Evolutionary conservation across 106 monocot species (phyloP).

Genomic region (Cymbidium sinense): DNA sequence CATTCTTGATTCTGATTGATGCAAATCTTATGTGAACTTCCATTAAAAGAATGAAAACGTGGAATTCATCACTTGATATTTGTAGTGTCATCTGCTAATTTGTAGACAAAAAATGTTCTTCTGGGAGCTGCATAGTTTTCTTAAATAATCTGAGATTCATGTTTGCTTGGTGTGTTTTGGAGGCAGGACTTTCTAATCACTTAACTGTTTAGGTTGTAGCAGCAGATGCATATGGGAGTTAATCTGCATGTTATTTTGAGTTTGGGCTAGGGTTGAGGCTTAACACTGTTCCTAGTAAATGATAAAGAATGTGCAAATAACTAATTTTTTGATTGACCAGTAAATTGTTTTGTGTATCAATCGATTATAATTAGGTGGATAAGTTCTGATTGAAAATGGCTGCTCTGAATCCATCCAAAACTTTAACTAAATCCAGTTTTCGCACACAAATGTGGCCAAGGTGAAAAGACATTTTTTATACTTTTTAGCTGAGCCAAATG

Average conservation of each 20-base stretch:
- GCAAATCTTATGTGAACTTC: not conserved
- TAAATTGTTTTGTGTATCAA: not conserved
- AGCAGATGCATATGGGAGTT: no score
- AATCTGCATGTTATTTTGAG: no score
- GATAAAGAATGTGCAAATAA: no score
- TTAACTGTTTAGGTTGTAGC: no score
- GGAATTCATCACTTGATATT: constrained; percentile 1
- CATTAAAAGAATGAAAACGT: not conserved
- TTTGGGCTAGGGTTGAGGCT: no score
- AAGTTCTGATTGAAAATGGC: not conserved
- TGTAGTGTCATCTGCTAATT: not conserved
- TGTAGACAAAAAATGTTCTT: not conserved
- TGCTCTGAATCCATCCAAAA: not conserved
- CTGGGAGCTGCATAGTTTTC: not conserved
- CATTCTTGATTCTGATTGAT: not conserved
- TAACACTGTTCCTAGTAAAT: no score
- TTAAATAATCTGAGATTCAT: not conserved
- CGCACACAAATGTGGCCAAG: no score
- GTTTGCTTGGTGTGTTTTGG: not conserved
- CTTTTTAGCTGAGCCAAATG: not conserved
- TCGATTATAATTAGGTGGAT: not conserved
- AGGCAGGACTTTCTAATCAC: no score
- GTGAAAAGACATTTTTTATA: not conserved
- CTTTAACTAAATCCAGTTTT: not conserved
- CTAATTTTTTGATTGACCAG: no score